Percentiles rank a stretch among this genome's conserved stretches.
These are phyloP conservation scores for Wakefieldia striispora DNA, from an alignment of 768 basidiomycete species.

Conservation along the genomic window DNA sequence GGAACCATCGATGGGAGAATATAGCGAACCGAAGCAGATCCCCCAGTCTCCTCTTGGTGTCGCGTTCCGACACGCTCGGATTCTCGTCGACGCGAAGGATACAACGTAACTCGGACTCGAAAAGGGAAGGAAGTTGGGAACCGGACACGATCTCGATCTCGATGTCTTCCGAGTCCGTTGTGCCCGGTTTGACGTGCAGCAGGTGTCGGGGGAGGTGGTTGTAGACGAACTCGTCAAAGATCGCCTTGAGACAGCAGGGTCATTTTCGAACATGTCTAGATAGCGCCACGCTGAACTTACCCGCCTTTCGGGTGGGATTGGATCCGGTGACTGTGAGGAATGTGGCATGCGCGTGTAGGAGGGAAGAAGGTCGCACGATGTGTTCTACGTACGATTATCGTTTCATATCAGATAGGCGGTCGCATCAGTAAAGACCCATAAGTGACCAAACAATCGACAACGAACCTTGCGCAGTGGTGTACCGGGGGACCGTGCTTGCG, in stretches of 20 bases:
- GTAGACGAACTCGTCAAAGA: conserved; percentile 14
- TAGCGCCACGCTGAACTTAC: background rate
- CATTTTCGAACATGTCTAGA: background rate
- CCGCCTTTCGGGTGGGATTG: conserved; percentile 8
- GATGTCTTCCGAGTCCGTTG: background rate
- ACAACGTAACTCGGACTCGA: conserved; percentile 1
- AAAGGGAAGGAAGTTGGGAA: conserved; percentile 4
- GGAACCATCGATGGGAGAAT: conserved; percentile 16
- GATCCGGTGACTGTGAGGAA: background rate
- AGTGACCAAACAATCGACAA: too few species aligned
- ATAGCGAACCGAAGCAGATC: conserved; percentile 10
- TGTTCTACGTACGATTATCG: background rate
- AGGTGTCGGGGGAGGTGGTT: conserved; percentile 10
- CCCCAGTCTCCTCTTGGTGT: conserved; percentile 2
- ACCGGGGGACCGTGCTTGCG: too few species aligned
- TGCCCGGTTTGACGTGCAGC: background rate
- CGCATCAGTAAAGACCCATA: too few species aligned
- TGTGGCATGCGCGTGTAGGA: background rate
- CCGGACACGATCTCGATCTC: conserved; percentile 7
- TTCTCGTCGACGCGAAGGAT: conserved; percentile 6
- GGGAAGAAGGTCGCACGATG: background rate
- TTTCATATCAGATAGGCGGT: background rate
- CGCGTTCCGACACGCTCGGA: background rate
- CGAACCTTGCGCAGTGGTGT: too few species aligned
- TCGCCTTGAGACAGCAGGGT: conserved; percentile 2